Percentiles rank a stretch among this genome's conserved stretches.
Conservation (phyloP, 257 asterid species). For the Marsdenia floribunda region DNA sequence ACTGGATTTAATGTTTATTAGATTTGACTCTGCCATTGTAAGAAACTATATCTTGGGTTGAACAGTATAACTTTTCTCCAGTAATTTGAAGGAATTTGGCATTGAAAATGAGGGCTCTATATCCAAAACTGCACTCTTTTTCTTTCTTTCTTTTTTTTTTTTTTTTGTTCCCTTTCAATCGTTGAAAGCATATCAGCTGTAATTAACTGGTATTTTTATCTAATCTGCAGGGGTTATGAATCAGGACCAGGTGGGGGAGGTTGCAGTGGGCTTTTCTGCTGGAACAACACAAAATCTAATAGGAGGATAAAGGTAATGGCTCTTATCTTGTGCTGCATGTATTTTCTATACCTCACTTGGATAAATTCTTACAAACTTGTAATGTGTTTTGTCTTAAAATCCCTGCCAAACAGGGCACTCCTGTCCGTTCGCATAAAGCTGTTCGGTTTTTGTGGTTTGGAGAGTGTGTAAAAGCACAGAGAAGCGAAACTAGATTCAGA, state of each 20-base stretch:
- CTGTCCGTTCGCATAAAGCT: constrained; percentile 38
- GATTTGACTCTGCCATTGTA: background rate
- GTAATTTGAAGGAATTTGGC: background rate
- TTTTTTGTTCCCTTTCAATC: no score
- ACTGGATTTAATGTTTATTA: background rate
- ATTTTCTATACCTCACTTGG: background rate
- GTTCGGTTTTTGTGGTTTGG: constrained; percentile 73
- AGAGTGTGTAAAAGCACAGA: constrained; percentile 50
- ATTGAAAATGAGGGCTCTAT: background rate
- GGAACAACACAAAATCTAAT: constrained; percentile 56
- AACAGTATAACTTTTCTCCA: background rate
- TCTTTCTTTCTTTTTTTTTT: background rate
- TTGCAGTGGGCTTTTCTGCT: constrained; percentile 80
- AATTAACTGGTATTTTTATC: background rate
- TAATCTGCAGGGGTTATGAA: constrained; percentile 73
- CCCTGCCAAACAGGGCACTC: constrained; percentile 52
- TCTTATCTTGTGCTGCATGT: background rate
- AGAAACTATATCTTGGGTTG: background rate
- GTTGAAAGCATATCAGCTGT: background rate
- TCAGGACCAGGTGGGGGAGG: constrained; percentile 74
- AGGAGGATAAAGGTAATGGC: constrained; percentile 44
- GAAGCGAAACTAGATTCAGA: constrained; percentile 26
- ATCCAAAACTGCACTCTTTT: background rate
- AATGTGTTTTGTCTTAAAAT: constrained; percentile 1
- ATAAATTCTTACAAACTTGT: background rate